Evolutionary conservation across 148 eudicot species (phyloP).

Genomic region (Rhododendron williamsianum): DNA sequence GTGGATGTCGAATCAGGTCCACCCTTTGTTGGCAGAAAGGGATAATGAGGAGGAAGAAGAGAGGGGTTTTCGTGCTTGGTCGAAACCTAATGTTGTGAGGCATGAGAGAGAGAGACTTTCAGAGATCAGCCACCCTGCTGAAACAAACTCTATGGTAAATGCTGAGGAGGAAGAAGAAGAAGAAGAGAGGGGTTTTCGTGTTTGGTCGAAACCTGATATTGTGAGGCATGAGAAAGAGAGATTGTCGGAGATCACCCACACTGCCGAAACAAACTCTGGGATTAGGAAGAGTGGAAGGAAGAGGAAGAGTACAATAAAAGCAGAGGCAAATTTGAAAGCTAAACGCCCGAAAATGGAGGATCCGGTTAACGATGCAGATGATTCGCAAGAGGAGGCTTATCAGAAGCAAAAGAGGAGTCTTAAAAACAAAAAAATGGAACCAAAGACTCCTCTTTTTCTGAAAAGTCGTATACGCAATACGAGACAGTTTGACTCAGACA

Average conservation of each 20-base stretch:
- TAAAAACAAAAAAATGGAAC: constrained; percentile 25
- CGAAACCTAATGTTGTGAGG: constrained; percentile 36
- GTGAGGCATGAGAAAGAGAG: constrained; percentile 41
- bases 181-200: constrained; percentile 28
- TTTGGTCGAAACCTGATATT: constrained; percentile 28
- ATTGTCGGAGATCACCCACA: constrained; percentile 25
- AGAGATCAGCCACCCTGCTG: constrained; percentile 27
- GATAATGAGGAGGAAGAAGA: constrained; percentile 45
- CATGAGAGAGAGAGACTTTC: constrained; percentile 32
- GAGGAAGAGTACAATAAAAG: constrained; percentile 43
- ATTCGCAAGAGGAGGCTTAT: constrained; percentile 23
- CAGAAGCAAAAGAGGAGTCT: constrained; percentile 32
- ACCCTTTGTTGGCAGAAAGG: constrained; percentile 58
- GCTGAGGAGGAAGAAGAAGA: constrained; percentile 21
- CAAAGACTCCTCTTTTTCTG: constrained; percentile 26
- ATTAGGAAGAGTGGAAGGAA: constrained; percentile 38
- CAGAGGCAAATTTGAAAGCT: constrained; percentile 25
- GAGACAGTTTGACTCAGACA: constrained; percentile 24
- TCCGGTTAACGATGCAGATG: constrained; percentile 1
- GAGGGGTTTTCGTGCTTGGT: constrained; percentile 18
- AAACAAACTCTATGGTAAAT: constrained; percentile 10
- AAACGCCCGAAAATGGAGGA: constrained; percentile 34
- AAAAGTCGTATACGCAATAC: constrained; percentile 16
- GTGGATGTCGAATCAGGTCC: constrained; percentile 96
- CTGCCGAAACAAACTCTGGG: constrained; percentile 22